Conservation (phyloP, 1,284 basidiomycete genomes). For the Inonotus hispidus region DNA sequence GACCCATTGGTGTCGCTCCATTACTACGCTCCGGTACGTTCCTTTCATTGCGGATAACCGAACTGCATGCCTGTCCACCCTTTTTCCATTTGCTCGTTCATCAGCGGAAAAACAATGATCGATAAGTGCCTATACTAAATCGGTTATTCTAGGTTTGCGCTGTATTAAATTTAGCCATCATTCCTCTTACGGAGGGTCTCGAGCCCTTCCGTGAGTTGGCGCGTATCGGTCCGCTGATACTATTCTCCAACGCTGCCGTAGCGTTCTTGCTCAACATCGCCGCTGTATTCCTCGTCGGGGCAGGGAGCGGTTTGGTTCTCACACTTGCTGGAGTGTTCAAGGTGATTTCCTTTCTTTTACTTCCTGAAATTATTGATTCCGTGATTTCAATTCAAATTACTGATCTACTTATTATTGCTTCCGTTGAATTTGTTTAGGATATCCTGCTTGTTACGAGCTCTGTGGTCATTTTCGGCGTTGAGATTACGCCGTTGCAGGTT, state of each 20-base stretch:
- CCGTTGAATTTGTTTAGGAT: conserved; percentile 45
- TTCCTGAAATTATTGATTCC: not conserved
- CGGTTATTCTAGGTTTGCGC: conserved; percentile 62
- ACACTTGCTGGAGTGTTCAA: conserved; percentile 95
- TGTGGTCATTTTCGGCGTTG: conserved; percentile 77
- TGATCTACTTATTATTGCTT: not conserved
- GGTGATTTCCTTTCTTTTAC: conserved; percentile 33
- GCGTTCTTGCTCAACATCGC: conserved; percentile 93
- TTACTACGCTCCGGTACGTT: conserved; percentile 81
- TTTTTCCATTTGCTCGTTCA: not conserved
- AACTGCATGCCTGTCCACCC: not conserved
- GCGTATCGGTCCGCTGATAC: conserved; percentile 68
- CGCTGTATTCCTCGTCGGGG: conserved; percentile 91
- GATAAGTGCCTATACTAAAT: not conserved
- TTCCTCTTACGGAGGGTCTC: conserved; percentile 89
- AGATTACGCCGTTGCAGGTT: conserved; percentile 80
- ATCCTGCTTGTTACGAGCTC: conserved; percentile 91
- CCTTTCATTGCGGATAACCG: not conserved
- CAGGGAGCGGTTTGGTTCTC: conserved; percentile 81
- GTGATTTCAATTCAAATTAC: not conserved
- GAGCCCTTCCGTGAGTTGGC: conserved; percentile 76
- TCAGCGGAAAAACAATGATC: not conserved
- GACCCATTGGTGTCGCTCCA: conserved; percentile 93
- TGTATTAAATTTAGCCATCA: conserved; percentile 74
- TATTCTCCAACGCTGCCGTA: conserved; percentile 80